These are phyloP conservation scores for Phytophthora chlamydospora DNA, from an alignment of 352 stramenopile genomes.

Conservation along the genomic window DNA sequence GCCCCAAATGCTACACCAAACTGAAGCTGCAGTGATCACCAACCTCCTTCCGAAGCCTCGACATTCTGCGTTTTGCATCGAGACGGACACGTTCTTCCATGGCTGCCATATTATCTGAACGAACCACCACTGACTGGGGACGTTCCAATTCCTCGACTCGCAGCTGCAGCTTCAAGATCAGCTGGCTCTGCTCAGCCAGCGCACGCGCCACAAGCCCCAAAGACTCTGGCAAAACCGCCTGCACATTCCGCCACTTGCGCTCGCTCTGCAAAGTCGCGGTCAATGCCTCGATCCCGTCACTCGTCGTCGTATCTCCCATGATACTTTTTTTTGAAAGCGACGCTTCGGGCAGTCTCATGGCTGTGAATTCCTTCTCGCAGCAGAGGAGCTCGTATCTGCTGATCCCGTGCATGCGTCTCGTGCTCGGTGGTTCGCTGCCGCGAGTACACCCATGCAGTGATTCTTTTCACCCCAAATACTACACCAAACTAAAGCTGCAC, in stretches of 20 bases:
- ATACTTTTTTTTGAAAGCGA: constrained; percentile 14
- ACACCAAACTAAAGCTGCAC: too few relatives aligned
- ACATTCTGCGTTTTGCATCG: constrained; percentile 11
- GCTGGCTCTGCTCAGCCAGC: constrained; percentile 41
- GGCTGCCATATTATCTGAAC: neutral
- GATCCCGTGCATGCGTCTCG: too few relatives aligned
- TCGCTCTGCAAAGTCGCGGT: constrained; percentile 42
- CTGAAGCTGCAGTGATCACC: neutral
- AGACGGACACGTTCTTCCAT: constrained; percentile 23
- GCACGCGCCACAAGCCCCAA: constrained; percentile 48
- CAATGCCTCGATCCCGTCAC: constrained; percentile 13
- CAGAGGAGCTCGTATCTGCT: too few relatives aligned
- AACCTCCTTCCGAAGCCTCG: constrained; percentile 29
- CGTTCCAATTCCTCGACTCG: constrained; percentile 29
- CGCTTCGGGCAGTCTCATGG: constrained; percentile 4
- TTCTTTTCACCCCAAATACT: too few relatives aligned
- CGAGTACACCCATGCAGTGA: too few relatives aligned
- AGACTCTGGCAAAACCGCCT: constrained; percentile 48
- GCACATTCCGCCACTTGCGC: constrained; percentile 71
- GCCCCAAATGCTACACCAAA: neutral
- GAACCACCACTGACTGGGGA: neutral
- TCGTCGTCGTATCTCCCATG: neutral
- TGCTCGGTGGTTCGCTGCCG: too few relatives aligned
- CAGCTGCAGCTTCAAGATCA: constrained; percentile 28
- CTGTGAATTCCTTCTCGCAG: too few relatives aligned